Base-by-base conservation (phyloP, 108 stramenopile species). In the Pseudonitzschia multiseries region DNA sequence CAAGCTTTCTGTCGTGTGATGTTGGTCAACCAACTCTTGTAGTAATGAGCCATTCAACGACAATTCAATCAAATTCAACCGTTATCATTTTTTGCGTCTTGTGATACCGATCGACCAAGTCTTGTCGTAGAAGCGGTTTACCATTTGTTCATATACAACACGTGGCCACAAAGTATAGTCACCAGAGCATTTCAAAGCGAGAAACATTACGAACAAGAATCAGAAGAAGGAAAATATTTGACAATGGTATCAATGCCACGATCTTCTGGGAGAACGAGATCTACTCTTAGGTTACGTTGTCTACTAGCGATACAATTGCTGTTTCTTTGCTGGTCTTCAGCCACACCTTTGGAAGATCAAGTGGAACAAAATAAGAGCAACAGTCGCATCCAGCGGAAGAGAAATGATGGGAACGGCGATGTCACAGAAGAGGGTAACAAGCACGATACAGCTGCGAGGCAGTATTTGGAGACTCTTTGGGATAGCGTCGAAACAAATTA, bases 401-500 rank as follows among this genome's bases (percentile, higher is more conserved):
- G 66, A 48, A 67, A 48, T 9, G 24, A 44, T 40, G 46, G 43
- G 21, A 36, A 67, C 21, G 62, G 54, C 10, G 54, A 56, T 10
- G 26, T 56, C 54, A 26, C 5, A 26, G 20, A 56, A 9, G 54
- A 56, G 24, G 10, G 9, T 12, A 26, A 56, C 5, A 33, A 62
- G 36, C n/a, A 17, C 17, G 36, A 62, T 33, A 12, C 9, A 9
- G 6, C 29, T 15, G 61, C 28, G 12, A 67, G 43, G 43, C 44
- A 29, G 22, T 48, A 48, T 67, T 29, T 50, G 26, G 46, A 67
- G 15, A 48, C 40, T 67, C 61, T 62, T 14, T 67, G 66, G 46
- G 66, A 67, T 36, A 44, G 46, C 60, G 18, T 76, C 46, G 75
- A 44, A 69, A 21, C n/a, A 62, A 51, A 44, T 36, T 36, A 31